Percentiles rank a stretch among this genome's conserved stretches.
phyloP scores from a whole-genome alignment of 345 rosid genomes.

The Gossypium mustelinum region DNA sequence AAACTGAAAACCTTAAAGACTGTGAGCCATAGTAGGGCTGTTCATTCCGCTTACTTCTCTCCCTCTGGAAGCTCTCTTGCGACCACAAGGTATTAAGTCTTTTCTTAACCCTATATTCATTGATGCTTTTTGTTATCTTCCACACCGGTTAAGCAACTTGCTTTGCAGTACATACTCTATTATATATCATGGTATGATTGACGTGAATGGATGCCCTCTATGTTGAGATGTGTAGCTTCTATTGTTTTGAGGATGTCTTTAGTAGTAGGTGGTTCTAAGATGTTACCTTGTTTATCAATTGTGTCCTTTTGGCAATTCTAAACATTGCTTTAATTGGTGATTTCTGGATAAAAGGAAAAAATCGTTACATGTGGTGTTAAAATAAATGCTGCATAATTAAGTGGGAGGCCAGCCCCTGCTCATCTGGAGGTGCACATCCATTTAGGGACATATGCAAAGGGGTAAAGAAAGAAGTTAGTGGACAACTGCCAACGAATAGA shows the following conservation, averaged over 20 bases:
- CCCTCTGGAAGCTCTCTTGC: slow-evolving; percentile 71
- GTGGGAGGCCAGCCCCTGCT: too few species aligned
- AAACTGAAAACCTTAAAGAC: slow-evolving; percentile 37
- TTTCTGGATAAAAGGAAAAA: neutral
- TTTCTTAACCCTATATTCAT: neutral
- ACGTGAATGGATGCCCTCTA: neutral
- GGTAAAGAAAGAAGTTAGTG: too few species aligned
- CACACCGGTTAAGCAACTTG: neutral
- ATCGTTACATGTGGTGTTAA: neutral
- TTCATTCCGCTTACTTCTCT: slow-evolving; percentile 86
- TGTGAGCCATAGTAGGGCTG: slow-evolving; percentile 48
- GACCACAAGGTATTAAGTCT: slow-evolving; percentile 45
- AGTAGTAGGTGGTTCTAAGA: neutral
- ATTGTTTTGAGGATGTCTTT: neutral
- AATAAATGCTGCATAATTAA: neutral
- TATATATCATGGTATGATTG: neutral
- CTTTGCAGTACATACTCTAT: neutral
- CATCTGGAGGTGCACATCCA: too few species aligned
- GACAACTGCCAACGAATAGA: too few species aligned
- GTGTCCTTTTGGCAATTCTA: neutral
- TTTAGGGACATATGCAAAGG: too few species aligned
- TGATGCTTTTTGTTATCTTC: neutral
- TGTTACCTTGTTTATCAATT: neutral
- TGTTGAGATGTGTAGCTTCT: neutral
- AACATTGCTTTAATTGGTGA: neutral